A percentile compares a stretch with the other conserved stretches of the same genome.
Conservation (phyloP, 1,284 basidiomycete species). For the Vanrija pseudolonga region DNA sequence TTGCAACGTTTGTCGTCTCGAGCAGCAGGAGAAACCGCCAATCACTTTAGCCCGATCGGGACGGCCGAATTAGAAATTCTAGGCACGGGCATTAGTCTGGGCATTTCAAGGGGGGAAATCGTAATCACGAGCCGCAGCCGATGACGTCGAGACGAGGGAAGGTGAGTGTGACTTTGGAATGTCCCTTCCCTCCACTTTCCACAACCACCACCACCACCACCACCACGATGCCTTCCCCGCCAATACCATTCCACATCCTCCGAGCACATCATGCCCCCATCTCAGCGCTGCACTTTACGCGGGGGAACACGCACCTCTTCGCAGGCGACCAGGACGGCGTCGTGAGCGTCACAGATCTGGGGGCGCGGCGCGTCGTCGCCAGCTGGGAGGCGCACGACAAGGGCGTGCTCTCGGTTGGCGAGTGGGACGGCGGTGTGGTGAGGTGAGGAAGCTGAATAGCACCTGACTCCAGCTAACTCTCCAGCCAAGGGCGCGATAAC, state of each 20-base stretch:
- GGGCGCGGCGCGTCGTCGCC: slow-evolving; percentile 63
- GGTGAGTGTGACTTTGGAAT: too few species aligned
- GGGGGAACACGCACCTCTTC: slow-evolving; percentile 70
- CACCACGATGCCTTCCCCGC: slow-evolving; percentile 26
- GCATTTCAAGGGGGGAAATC: too few species aligned
- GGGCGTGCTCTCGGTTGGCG: slow-evolving; percentile 68
- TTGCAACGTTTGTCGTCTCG: too few species aligned
- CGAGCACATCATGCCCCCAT: slow-evolving; percentile 65
- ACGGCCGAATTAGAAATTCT: too few species aligned
- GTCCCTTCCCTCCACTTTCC: too few species aligned
- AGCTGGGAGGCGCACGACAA: slow-evolving; percentile 75
- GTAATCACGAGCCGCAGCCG: too few species aligned
- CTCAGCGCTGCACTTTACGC: slow-evolving; percentile 55
- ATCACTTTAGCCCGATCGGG: too few species aligned
- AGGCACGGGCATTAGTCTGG: too few species aligned
- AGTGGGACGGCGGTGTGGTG: slow-evolving; percentile 62
- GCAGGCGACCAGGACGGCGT: slow-evolving; percentile 69
- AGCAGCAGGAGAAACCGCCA: too few species aligned
- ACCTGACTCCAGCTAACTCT: slow-evolving; percentile 12
- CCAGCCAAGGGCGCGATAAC: slow-evolving; percentile 79
- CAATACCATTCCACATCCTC: slow-evolving; percentile 67
- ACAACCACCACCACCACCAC: too few species aligned
- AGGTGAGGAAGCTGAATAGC: slow-evolving; percentile 56
- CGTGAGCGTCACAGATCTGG: slow-evolving; percentile 67
- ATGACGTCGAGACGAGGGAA: too few species aligned